Evolutionary conservation across 1,284 basidiomycete species (phyloP).

Genomic region (Malassezia obtusa): DNA sequence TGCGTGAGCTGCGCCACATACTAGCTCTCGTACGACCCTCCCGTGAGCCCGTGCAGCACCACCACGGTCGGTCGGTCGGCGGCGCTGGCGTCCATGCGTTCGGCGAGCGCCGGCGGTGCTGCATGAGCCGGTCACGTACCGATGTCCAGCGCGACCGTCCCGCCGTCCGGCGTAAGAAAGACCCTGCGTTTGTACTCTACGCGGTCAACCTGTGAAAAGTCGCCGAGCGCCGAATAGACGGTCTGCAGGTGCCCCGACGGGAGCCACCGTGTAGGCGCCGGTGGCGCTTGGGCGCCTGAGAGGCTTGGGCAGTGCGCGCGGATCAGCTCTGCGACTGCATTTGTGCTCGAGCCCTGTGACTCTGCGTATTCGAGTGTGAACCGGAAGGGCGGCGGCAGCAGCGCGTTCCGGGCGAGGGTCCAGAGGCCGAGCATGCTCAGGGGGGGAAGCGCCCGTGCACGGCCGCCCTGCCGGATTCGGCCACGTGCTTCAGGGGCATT

Average conservation of each 20-base stretch:
- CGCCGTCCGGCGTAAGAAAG: constrained; percentile 41
- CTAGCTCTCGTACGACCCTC: constrained; percentile 43
- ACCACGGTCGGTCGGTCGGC: constrained; percentile 32
- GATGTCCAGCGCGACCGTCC: constrained; percentile 38
- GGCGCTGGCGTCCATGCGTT: constrained; percentile 11
- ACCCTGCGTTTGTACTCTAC: constrained; percentile 37
- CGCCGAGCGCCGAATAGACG: constrained; percentile 31
- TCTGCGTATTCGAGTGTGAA: constrained; percentile 8
- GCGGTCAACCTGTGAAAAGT: constrained; percentile 29
- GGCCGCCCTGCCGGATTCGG: background rate
- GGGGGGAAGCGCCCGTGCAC: too few species aligned
- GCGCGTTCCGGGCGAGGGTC: background rate
- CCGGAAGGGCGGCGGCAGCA: constrained; percentile 2
- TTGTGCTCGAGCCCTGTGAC: background rate
- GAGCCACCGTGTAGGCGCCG: constrained; percentile 26
- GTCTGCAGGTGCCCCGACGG: constrained; percentile 43
- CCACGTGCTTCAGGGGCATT: background rate
- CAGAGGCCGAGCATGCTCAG: background rate
- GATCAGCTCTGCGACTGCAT: constrained; percentile 4
- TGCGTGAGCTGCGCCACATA: constrained; percentile 10
- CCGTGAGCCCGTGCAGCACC: constrained; percentile 42
- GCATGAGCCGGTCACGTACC: background rate
- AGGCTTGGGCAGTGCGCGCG: constrained; percentile 4
- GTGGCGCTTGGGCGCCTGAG: constrained; percentile 16
- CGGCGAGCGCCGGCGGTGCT: constrained; percentile 22